Base-by-base conservation (phyloP, 441 rosid genomes). In the Gossypium davidsonii region DNA sequence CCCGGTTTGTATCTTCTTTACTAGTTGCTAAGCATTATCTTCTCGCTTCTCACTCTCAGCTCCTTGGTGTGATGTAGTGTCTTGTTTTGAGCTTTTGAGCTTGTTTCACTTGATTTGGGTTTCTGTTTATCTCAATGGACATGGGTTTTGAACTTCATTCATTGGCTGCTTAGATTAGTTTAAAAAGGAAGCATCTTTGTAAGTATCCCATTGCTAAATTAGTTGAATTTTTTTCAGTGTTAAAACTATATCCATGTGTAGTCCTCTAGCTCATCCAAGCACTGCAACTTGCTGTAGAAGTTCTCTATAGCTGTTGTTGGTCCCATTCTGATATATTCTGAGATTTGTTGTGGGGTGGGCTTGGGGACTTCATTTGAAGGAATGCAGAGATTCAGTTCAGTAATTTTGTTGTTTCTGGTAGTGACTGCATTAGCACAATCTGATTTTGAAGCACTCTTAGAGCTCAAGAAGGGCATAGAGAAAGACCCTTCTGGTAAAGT, bases 381-480 rank as follows among this genome's bases (percentile, higher is more conserved):
- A 87, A 93, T 91, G 97, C 87, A 75, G 82, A 81, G 63, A 62
- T 52, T 77, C 61, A 75, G 78, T 79, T 83, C 79, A 80, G 73
- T 87, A 74, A 6, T 84, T 51, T 72, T 85, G 58, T 74, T 87
- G 63, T 71, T 89, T 17, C 68, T 89, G 72, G 75, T 79, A 25
- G 83, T 77, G n/a, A 74, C 48, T 71, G 85, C 80, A 72, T 75
- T 85, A 28, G 93, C 86, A 68, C 81, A 84, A 58, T 82, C 91
- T n/a, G 98, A 93, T 73, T 88, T 81, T 74, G 91, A 89, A 69
- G 89, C 93, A 55, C 96, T 93, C 56, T 74, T 93, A 60, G 89
- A 88, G 82, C 86, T 93, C 18, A 90, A 86, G 83, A 91, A 87
- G 76, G 94, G 92, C n/a, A 71, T 93, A 69, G 82, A 74, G 49